Evolutionary conservation across 2,329 filamentous ascomycete species (phyloP), one percentile per base, ranked within the genome.

Genomic region (Ophiocordyceps robertsii): DNA sequence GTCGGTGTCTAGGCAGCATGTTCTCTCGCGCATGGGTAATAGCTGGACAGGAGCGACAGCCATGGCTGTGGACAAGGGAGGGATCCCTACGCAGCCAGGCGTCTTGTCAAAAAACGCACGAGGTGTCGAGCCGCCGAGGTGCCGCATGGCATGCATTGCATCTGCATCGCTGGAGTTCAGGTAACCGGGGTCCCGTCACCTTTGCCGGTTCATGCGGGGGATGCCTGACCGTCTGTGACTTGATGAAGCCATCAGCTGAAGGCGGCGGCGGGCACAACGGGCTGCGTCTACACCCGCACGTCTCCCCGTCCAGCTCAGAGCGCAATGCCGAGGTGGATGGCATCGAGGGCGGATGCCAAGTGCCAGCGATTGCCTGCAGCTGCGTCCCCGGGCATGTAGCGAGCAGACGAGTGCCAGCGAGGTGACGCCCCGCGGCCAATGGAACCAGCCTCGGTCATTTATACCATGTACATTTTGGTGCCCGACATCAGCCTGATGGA

Each of bases 61-160:
- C 24, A 27, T 7, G 24, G 6, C 7, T 9, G 24, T 7, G 9
- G 24, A 27, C 19, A 19, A 19, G 19, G 19, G 19, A 19, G 19
- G 19, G 7, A 4, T 24, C 24, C 7, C 24, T 24, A 24, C 24
- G 24, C 24, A 24, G 24, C 4, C 24, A 24, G 7, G 24, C 24
- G 24, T 27, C 24, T 27, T 27, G 24, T 27, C 24, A 36, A 37
- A n/a, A 19, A 12, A 30, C 16, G 21, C 17, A 37, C 14, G 16
- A 29, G 19, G 38, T 14, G 35, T 27, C 13, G 16, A 17, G 37
- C 13, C 29, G 30, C 36, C 31, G 16, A 38, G 24, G 17, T 39
- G 39, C 37, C 21, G 40, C 40, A 51, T 52, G 47, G 50, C 50
- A 46, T 53, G 50, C 51, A 51, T 51, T 40, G 42, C 47, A 48